Evolutionary conservation across 768 basidiomycete genomes (phyloP).

Genomic region (Serendipita sp.): DNA sequence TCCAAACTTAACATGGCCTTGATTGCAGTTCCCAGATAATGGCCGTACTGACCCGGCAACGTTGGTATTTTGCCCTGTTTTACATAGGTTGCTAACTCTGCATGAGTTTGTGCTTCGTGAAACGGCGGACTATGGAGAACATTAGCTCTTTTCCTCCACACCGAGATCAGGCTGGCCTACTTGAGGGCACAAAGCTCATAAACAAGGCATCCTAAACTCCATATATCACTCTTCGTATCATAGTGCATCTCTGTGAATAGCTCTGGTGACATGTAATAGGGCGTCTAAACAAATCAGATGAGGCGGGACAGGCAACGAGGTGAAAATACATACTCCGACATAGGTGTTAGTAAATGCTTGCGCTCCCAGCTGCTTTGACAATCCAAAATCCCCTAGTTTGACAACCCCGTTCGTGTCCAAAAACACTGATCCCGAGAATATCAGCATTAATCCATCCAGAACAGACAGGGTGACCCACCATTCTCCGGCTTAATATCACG

Average conservation of each 20-base stretch:
- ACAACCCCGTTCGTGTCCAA: conserved; percentile 70
- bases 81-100: conserved; percentile 69
- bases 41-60: conserved; percentile 68
- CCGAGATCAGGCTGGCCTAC: conserved; percentile 17
- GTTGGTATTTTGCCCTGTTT: conserved; percentile 82
- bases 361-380: conserved; percentile 80
- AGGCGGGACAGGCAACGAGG: background rate
- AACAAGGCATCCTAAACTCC: conserved; percentile 93
- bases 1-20: conserved; percentile 78
- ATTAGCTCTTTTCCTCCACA: background rate
- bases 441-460: background rate
- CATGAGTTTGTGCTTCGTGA: conserved; percentile 80
- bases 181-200: conserved; percentile 90
- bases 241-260: conserved; percentile 94
- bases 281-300: conserved; percentile 43
- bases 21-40: conserved; percentile 51
- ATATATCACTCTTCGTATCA: conserved; percentile 96
- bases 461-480: conserved; percentile 31
- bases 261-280: conserved; percentile 99
- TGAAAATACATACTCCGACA: conserved; percentile 56
- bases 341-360: conserved; percentile 90
- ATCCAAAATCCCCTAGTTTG: conserved; percentile 93
- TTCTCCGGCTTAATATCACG: conserved; percentile 96
- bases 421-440: conserved; percentile 43
- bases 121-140: conserved; percentile 46